Evolutionary conservation across 2,329 filamentous ascomycete genomes (phyloP).

Genomic region (Xylariaceae sp.): DNA sequence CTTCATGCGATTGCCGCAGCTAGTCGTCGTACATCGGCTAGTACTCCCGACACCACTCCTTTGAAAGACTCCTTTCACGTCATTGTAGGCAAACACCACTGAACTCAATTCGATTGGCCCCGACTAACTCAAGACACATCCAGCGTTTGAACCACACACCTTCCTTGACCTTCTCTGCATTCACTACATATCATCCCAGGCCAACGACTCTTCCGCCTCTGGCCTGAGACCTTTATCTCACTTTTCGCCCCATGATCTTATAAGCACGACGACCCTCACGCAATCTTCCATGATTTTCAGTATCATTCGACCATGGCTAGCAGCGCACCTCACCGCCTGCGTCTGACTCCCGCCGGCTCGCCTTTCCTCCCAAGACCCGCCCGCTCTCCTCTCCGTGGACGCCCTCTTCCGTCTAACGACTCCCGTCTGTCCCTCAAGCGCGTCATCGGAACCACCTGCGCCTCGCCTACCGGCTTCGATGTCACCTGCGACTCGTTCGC

Average conservation of each 20-base stretch:
- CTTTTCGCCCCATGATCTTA: conserved; percentile 8
- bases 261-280: conserved; percentile 10
- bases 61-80: conserved; percentile 25
- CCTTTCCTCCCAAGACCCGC: conserved; percentile 62
- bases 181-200: background rate
- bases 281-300: conserved; percentile 23
- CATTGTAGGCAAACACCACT: conserved; percentile 27
- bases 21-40: background rate
- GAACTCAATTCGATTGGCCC: background rate
- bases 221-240: background rate
- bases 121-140: background rate
- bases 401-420: conserved; percentile 49
- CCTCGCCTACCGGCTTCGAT: conserved; percentile 82
- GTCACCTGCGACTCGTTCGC: conserved; percentile 76
- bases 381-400: conserved; percentile 59
- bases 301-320: conserved; percentile 47
- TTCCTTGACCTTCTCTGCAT: conserved; percentile 2
- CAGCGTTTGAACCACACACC: conserved; percentile 23
- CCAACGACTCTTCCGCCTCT: background rate
- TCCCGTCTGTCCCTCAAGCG: conserved; percentile 70
- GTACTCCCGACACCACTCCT: conserved; percentile 14
- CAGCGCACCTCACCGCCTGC: conserved; percentile 60
- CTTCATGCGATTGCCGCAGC: background rate
- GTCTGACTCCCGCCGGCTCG: conserved; percentile 74
- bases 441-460: conserved; percentile 88